phyloP scores from a whole-genome alignment of 345 rosid genomes.

The Rhizophora mangle region DNA sequence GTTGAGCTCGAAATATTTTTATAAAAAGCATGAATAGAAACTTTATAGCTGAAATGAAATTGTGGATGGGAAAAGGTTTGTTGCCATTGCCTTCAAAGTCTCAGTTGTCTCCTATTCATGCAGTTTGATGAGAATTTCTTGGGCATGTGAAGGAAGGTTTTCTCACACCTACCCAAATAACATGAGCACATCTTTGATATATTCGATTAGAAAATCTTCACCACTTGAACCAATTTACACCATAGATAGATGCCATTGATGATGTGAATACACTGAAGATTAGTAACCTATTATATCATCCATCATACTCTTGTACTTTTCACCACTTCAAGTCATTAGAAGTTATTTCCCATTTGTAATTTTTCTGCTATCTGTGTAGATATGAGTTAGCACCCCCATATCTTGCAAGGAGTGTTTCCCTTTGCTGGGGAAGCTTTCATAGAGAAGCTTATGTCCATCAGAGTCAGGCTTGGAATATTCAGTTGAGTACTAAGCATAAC shows the following conservation, averaged over 20 bases:
- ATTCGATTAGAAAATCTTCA: no score
- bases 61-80: background rate
- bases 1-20: background rate
- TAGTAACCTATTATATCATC: background rate
- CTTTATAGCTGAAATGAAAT: background rate
- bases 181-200: no score
- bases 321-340: background rate
- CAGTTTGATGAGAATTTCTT: no score
- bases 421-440: background rate
- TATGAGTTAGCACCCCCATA: background rate
- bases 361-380: no score
- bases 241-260: background rate
- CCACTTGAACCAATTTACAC: no score
- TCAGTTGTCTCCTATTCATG: no score
- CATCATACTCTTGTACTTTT: background rate
- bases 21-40: background rate
- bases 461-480: background rate
- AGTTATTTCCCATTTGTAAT: no score
- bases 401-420: background rate
- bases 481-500: background rate
- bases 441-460: background rate
- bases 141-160: no score
- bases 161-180: no score
- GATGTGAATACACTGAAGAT: background rate
- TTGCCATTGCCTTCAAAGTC: background rate